Percentiles rank a stretch among this genome's conserved stretches.
Conservation (phyloP, 257 asterid genomes). For the Linderniella brevidens region DNA sequence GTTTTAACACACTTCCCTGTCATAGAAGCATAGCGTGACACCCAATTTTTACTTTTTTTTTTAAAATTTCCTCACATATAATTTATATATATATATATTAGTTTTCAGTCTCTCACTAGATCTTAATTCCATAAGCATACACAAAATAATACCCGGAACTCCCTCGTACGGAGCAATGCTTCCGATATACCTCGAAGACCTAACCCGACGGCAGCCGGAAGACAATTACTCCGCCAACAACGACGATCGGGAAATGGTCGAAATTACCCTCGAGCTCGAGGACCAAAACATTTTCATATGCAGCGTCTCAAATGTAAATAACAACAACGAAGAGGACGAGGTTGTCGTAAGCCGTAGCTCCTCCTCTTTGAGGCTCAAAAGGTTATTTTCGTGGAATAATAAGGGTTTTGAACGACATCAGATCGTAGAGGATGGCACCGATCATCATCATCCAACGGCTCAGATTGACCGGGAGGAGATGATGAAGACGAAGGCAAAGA, state of each 20-base stretch:
- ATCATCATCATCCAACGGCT: slow-evolving; percentile 19
- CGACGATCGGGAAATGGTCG: slow-evolving; percentile 40
- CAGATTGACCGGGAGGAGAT: slow-evolving; percentile 39
- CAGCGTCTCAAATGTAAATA: slow-evolving; percentile 17
- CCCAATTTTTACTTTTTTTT: too few relatives aligned
- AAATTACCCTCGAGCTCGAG: slow-evolving; percentile 70
- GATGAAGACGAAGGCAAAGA: slow-evolving; percentile 43
- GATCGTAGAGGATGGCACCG: slow-evolving; percentile 21
- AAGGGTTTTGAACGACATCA: slow-evolving; percentile 8
- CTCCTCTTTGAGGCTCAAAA: slow-evolving; percentile 36
- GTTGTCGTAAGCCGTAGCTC: slow-evolving; percentile 15
- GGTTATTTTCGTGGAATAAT: slow-evolving; percentile 50
- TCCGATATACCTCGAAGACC: slow-evolving; percentile 59
- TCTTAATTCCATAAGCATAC: too few relatives aligned
- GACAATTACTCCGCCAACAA: slow-evolving; percentile 7
- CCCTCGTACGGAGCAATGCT: slow-evolving; percentile 48
- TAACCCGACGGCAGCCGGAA: slow-evolving; percentile 10
- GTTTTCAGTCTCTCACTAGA: too few relatives aligned
- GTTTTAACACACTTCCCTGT: too few relatives aligned
- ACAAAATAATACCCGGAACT: too few relatives aligned
- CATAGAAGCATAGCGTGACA: too few relatives aligned
- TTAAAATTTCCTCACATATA: too few relatives aligned
- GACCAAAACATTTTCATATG: slow-evolving; percentile 29
- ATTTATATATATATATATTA: too few relatives aligned
- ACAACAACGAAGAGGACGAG: slow-evolving; percentile 4